A percentile compares a stretch with the other conserved stretches of the same genome.
phyloP scores from a whole-genome alignment of 768 basidiomycete genomes.

The Lactarius tabidus region DNA sequence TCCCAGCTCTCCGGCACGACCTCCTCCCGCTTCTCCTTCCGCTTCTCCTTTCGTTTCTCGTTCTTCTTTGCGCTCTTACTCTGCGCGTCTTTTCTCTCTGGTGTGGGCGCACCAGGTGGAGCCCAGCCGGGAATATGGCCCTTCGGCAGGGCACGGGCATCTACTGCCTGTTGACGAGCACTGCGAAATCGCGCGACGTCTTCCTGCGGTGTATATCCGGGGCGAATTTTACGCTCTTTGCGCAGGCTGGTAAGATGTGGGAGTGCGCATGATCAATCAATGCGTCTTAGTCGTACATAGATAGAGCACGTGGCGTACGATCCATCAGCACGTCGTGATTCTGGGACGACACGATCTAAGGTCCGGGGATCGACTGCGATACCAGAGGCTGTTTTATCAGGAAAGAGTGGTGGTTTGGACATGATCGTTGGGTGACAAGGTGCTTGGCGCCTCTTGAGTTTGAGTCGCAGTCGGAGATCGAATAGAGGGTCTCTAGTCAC shows the following conservation, averaged over 20 bases:
- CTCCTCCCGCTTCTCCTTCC: slow-evolving; percentile 61
- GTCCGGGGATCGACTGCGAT: slow-evolving; percentile 85
- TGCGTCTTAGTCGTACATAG: not conserved
- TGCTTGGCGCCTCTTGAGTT: not conserved
- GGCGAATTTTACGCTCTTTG: slow-evolving; percentile 85
- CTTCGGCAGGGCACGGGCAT: slow-evolving; percentile 58
- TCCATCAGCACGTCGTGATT: slow-evolving; percentile 79
- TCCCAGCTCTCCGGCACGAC: slow-evolving; percentile 76
- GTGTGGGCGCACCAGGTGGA: slow-evolving; percentile 44
- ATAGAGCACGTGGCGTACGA: slow-evolving; percentile 49
- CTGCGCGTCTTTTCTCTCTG: slow-evolving; percentile 34
- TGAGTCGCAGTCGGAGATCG: slow-evolving; percentile 11
- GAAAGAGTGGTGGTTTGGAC: slow-evolving; percentile 60
- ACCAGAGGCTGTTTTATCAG: slow-evolving; percentile 66
- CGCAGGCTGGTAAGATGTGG: slow-evolving; percentile 52
- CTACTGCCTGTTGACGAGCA: slow-evolving; percentile 69
- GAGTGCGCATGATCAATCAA: slow-evolving; percentile 1
- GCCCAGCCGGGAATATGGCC: slow-evolving; percentile 82
- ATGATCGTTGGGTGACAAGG: slow-evolving; percentile 8
- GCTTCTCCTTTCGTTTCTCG: slow-evolving; percentile 77
- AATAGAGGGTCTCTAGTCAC: slow-evolving; percentile 3
- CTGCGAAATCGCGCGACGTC: slow-evolving; percentile 86
- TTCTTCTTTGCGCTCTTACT: slow-evolving; percentile 65
- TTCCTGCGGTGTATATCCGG: slow-evolving; percentile 93
- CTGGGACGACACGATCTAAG: slow-evolving; percentile 83